These are phyloP conservation scores for Wickerhamomyces mucosus DNA, from an alignment of 805 yeast genomes.

Conservation along the genomic window DNA sequence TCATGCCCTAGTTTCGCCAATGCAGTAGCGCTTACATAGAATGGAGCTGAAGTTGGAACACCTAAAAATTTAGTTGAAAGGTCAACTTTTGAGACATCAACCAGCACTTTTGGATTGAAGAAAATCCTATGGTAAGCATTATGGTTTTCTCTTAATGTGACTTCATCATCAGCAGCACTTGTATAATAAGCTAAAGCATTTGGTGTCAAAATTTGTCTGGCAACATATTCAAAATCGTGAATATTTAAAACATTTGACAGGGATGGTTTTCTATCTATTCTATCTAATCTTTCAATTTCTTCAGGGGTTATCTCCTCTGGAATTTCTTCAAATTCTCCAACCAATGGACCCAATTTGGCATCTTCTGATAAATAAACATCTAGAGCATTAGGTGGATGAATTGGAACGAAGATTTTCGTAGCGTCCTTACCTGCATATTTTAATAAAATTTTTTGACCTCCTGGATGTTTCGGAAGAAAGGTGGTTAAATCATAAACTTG, in stretches of 20 bases:
- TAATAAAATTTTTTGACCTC: constrained; percentile 62
- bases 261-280: constrained; percentile 51
- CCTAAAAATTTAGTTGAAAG: constrained; percentile 69
- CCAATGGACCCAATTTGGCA: constrained; percentile 52
- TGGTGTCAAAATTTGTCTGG: constrained; percentile 65
- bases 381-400: constrained; percentile 85
- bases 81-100: constrained; percentile 72
- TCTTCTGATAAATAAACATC: constrained; percentile 48
- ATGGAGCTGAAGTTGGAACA: constrained; percentile 59
- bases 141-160: constrained; percentile 84
- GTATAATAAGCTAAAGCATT: constrained; percentile 92
- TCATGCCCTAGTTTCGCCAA: constrained; percentile 86
- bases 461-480: constrained; percentile 75
- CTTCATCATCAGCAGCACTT: constrained; percentile 88
- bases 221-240: constrained; percentile 82
- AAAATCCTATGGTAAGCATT: constrained; percentile 80
- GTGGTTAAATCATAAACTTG: constrained; percentile 70
- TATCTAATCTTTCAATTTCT: constrained; percentile 33
- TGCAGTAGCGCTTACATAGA: constrained; percentile 88
- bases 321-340: constrained; percentile 27
- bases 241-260: constrained; percentile 62
- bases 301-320: constrained; percentile 24
- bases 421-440: constrained; percentile 83
- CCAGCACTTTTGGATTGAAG: constrained; percentile 76
- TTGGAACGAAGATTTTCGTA: constrained; percentile 74